A percentile compares a stretch with the other conserved stretches of the same genome.
Evolutionary conservation across 164 flowering plant species (phyloP).

Genomic region (Tinospora cordifolia): DNA sequence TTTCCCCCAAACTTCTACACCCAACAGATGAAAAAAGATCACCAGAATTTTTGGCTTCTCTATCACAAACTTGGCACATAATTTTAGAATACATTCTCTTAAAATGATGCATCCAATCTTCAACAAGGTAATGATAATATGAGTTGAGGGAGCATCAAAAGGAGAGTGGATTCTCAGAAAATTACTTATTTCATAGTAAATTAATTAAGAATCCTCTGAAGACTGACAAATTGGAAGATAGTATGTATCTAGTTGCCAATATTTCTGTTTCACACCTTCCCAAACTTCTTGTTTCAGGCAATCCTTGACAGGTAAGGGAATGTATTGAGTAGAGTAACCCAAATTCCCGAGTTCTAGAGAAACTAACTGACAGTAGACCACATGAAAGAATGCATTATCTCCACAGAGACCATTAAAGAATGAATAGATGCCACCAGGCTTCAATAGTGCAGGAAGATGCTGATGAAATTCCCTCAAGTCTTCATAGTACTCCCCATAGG

Average conservation of each 20-base stretch:
- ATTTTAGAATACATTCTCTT: background rate
- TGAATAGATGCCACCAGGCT: constrained; percentile 84
- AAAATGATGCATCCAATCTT: background rate
- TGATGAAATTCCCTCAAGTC: constrained; percentile 90
- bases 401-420: constrained; percentile 97
- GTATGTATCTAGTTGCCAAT: constrained; percentile 97
- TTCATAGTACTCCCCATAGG: constrained; percentile 94
- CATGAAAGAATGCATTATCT: constrained; percentile 92
- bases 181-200: constrained; percentile 1
- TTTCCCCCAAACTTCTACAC: too few relatives aligned
- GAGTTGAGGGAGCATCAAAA: background rate
- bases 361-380: constrained; percentile 87
- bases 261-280: constrained; percentile 94
- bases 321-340: constrained; percentile 79
- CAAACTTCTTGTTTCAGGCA: constrained; percentile 78
- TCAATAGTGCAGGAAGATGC: constrained; percentile 70
- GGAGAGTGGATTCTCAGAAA: constrained; percentile 8
- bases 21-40: background rate
- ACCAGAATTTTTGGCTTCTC: background rate
- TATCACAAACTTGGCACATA: background rate
- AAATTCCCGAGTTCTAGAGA: constrained; percentile 74
- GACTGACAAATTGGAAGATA: constrained; percentile 90
- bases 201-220: constrained; percentile 54
- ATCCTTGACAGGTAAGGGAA: constrained; percentile 90
- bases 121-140: background rate